Evolutionary conservation across 495 filamentous ascomycete species (phyloP).

Genomic region (Alectoria sarmentosa): DNA sequence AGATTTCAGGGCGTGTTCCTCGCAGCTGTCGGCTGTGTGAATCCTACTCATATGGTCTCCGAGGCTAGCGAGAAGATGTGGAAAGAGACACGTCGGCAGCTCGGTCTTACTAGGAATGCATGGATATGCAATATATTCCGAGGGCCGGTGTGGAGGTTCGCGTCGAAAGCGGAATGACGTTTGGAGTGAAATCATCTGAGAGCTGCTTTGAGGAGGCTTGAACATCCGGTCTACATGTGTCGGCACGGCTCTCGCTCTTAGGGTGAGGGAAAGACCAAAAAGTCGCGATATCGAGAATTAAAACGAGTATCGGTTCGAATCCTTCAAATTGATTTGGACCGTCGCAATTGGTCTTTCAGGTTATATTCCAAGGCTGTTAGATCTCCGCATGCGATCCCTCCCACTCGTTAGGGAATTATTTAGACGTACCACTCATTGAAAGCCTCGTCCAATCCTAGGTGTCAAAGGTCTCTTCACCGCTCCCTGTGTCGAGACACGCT

Average conservation of each 20-base stretch:
- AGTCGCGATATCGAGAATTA: background rate
- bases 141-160: background rate
- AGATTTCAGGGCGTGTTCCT: background rate
- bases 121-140: background rate
- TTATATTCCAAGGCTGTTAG: background rate
- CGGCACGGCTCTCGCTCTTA: background rate
- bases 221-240: background rate
- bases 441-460: conserved; percentile 30
- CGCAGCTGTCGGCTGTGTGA: background rate
- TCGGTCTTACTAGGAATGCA: background rate
- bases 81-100: background rate
- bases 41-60: background rate
- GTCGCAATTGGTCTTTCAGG: background rate
- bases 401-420: background rate
- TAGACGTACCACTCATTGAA: conserved; percentile 16
- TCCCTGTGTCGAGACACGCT: conserved; percentile 29
- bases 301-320: background rate
- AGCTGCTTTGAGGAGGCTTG: background rate
- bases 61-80: background rate
- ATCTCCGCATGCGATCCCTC: background rate
- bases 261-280: background rate
- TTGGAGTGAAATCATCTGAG: background rate
- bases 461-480: conserved; percentile 34
- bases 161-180: background rate
- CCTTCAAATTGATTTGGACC: background rate